A percentile compares a stretch with the other conserved stretches of the same genome.
phyloP scores from a whole-genome alignment of 2,329 filamentous ascomycete species.

The Arthrobotrys entomopaga region DNA sequence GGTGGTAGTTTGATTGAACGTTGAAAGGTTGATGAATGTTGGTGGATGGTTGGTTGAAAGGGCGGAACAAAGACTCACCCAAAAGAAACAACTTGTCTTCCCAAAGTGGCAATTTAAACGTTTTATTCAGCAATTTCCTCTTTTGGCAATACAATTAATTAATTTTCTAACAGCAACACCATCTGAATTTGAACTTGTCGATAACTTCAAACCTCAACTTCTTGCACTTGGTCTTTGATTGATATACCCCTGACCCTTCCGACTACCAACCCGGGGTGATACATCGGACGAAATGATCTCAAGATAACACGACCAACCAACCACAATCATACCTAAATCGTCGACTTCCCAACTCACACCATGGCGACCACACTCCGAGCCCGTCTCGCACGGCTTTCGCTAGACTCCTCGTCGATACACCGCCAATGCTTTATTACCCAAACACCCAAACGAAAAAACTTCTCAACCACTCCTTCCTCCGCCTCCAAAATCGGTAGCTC shows the following conservation, averaged over 20 bases:
- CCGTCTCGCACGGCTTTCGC: conserved; percentile 31
- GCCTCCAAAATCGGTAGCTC: conserved; percentile 87
- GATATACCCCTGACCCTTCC: not conserved
- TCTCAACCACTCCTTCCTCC: conserved; percentile 75
- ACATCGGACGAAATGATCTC: conserved; percentile 28
- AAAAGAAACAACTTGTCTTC: conserved; percentile 3
- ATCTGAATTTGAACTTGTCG: no score
- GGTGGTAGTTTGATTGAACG: conserved; percentile 6
- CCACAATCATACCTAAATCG: not conserved
- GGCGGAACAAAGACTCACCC: not conserved
- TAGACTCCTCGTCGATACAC: conserved; percentile 34
- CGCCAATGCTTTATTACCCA: conserved; percentile 34
- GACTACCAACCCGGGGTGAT: not conserved
- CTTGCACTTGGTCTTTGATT: no score
- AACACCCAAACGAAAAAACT: conserved; percentile 65
- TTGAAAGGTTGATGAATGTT: conserved; percentile 12
- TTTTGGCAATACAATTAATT: not conserved
- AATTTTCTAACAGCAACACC: conserved; percentile 4
- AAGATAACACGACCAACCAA: conserved; percentile 21
- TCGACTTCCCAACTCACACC: not conserved
- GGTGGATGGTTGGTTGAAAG: no score
- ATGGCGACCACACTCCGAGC: conserved; percentile 39
- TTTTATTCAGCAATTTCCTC: no score
- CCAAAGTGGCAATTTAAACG: conserved; percentile 2
- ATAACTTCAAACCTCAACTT: no score